A percentile compares a stretch with the other conserved stretches of the same genome.
phyloP scores from a whole-genome alignment of 805 yeast genomes.

The Pichia scutulata region DNA sequence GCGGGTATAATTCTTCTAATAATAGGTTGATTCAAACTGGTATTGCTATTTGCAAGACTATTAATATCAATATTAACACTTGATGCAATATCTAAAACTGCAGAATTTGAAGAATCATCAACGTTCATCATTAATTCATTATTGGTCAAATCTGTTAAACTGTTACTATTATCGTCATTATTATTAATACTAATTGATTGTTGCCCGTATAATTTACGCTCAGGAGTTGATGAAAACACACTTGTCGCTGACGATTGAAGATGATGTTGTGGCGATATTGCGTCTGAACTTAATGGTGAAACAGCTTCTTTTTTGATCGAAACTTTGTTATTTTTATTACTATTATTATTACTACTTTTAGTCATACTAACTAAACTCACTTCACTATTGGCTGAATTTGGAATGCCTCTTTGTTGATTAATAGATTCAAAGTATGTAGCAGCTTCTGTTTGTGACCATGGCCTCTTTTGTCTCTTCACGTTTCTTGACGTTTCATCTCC shows the following conservation, averaged over 20 bases:
- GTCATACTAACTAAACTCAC: not conserved
- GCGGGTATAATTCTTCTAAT: conserved; percentile 90
- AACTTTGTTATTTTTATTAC: not conserved
- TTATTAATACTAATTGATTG: not conserved
- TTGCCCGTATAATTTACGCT: conserved; percentile 13
- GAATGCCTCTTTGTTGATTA: conserved; percentile 19
- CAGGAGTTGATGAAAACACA: conserved; percentile 27
- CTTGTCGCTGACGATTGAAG: conserved; percentile 27
- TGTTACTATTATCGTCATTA: too few relatives aligned
- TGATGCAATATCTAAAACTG: not conserved
- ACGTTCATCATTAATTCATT: not conserved
- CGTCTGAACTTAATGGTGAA: conserved; percentile 28
- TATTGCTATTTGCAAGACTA: not conserved
- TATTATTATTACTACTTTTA: not conserved
- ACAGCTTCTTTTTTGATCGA: conserved; percentile 21
- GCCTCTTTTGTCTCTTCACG: conserved; percentile 27
- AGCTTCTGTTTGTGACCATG: conserved; percentile 24
- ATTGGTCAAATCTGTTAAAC: not conserved
- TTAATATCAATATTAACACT: not conserved
- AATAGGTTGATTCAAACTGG: conserved; percentile 34
- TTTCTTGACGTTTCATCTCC: conserved; percentile 14
- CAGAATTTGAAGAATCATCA: not conserved
- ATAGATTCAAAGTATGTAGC: conserved; percentile 21
- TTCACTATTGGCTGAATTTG: conserved; percentile 6
- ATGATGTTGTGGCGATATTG: conserved; percentile 25